Base-by-base conservation (phyloP, 345 rosid species). In the Trapa incisa region DNA sequence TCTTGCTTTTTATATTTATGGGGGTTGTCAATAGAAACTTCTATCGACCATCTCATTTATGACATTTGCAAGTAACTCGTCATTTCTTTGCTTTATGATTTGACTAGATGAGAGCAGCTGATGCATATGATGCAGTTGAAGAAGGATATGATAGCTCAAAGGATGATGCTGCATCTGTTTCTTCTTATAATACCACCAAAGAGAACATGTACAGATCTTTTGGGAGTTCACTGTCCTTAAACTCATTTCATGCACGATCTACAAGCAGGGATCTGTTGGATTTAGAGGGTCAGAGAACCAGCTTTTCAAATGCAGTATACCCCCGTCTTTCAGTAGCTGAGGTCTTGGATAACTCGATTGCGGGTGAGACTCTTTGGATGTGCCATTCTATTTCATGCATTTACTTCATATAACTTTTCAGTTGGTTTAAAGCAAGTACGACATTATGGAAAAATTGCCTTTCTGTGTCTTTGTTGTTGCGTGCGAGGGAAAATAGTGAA, bases 141-240 rank as follows among this genome's bases (percentile, higher is more conserved):
- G 96, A 91, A 69, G 99, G 89, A 32, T 87, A 89, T 77, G 95
- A 87, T 65, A 94, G 99, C 81, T 87, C 92, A 66, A 85, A 86
- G 66, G 99, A 94, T 85, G 99, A 89, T 78, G 73, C 86, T 67
- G 87, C 87, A 41, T 89, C 97, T 72, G 85, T 91, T 78, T 94
- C 97, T 53, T 91, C 97, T 64, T 94, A 78, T 75, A 87, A 82
- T 75, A 81, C 75, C 15, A 66, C 71, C 54, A 89, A 80, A 85
- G 91, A 90, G 80, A 81, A 73, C 72, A 32, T 87, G 69, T 78
- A 78, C 73, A 85, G 79, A 67, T 68, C 79, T 50, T 89, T 94
- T 76, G 90, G 96, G 66, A 86, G 95, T 83, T 87, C 96, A 13
- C 45, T 86, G 71, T 91, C 96, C 33, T 77, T 91, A 72, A 87